Base-by-base conservation (phyloP, 73 alveolate species). In the Paramecium octaurelia region DNA sequence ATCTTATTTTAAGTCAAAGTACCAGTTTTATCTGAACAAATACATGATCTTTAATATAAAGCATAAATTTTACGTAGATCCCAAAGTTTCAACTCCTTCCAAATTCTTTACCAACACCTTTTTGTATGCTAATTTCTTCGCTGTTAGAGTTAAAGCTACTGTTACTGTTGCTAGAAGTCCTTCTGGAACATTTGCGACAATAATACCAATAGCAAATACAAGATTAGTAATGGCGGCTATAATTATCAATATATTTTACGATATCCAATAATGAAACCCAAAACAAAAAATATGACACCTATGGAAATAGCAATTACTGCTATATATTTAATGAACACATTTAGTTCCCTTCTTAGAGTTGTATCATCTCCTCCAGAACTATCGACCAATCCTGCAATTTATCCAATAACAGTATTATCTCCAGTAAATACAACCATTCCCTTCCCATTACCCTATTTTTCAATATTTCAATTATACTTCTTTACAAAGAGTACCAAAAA, bases 101-200 rank as follows among this genome's bases (percentile, higher is more conserved):
- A 95, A 64, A 64, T 96, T 96, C 86, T 96, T 96, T 20, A 96
- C 97, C 46, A 95, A 77, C 23, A 95, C 97, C 16, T 50, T 42
- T 86, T 96, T 92, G 16, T 89, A 21, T 9, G 97, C 96, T 97
- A 97, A 93, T 88, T 96, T 94, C 76, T 96, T 93, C 14, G 99
- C 99, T 43, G 99, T 95, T 34, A 97, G 86, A 35, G 98, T 98
- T 21, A 97, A 88, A 50, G 98, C 95, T n/a, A 97, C 98, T 18
- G 99, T 97, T 0, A 97, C 98, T 29, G 98, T 96, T 23, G 96
- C 96, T 46, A 96, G 85, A 36, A 97, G 94, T 9, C 97, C 96
- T 94, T 94, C 97, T 21, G 97, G 97, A 2, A 94, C 96, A 59
- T 93, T 93, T 14, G 96, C 97, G 3, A 93, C 95, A 31, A 94